Evolutionary conservation across 345 rosid genomes (phyloP).

Genomic region (Pistacia atlantica): DNA sequence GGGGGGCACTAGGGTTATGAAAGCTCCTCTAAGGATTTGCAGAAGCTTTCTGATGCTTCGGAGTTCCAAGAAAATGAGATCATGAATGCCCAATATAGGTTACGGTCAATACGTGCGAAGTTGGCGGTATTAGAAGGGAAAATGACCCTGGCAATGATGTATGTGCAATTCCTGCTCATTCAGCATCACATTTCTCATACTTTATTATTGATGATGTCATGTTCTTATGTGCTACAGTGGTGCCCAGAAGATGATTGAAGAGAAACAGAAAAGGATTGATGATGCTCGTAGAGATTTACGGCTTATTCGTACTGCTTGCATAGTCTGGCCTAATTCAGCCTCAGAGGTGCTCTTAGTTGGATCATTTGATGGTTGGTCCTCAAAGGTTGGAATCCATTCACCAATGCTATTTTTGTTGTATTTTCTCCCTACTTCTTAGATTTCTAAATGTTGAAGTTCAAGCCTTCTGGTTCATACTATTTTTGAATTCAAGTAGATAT

Average conservation of each 20-base stretch:
- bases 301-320: conserved; percentile 62
- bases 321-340: conserved; percentile 89
- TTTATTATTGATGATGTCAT: conserved; percentile 5
- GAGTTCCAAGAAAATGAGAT: conserved; percentile 88
- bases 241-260: conserved; percentile 66
- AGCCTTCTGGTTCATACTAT: background rate
- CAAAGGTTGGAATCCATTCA: conserved; percentile 62
- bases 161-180: conserved; percentile 22
- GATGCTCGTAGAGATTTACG: conserved; percentile 62
- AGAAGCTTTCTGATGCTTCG: conserved; percentile 72
- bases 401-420: conserved; percentile 1
- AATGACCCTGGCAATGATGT: conserved; percentile 83
- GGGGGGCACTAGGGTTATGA: conserved; percentile 30
- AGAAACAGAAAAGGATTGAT: conserved; percentile 73
- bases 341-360: conserved; percentile 83
- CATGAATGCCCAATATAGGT: conserved; percentile 59
- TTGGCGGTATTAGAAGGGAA: conserved; percentile 86
- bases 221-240: conserved; percentile 46
- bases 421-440: background rate
- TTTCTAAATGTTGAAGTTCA: conserved; percentile 8
- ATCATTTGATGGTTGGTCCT: conserved; percentile 92
- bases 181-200: conserved; percentile 9
- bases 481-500: background rate
- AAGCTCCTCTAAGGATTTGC: conserved; percentile 38
- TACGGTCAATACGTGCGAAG: conserved; percentile 84